Percentiles rank a stretch among this genome's conserved stretches.
phyloP scores from a whole-genome alignment of 2,329 filamentous ascomycete species.

The Ceratocystis papillata region DNA sequence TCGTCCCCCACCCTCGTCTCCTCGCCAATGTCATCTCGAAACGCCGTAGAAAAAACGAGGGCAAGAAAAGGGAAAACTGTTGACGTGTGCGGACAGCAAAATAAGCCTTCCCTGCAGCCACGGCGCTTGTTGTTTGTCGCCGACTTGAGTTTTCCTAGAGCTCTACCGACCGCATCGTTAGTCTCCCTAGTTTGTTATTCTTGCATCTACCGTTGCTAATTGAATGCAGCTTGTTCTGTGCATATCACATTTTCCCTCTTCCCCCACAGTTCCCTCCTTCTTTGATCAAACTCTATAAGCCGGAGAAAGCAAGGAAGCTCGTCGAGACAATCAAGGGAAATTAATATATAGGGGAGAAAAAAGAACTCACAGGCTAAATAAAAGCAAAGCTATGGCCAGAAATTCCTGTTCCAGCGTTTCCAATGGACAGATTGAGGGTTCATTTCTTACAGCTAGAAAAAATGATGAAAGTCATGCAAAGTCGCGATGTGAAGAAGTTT shows the following conservation, averaged over 20 bases:
- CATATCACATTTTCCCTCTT: neutral
- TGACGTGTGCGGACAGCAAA: neutral
- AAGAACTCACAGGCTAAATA: neutral
- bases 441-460: neutral
- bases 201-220: neutral
- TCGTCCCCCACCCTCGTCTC: neutral
- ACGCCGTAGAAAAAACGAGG: neutral
- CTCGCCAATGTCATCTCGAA: neutral
- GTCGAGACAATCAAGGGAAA: neutral
- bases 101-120: neutral
- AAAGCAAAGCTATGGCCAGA: slow-evolving; percentile 1
- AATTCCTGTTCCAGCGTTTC: neutral
- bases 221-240: neutral
- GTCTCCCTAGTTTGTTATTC: neutral
- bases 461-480: neutral
- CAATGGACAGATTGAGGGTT: neutral
- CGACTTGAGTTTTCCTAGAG: neutral
- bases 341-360: neutral
- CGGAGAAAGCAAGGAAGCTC: neutral
- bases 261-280: neutral
- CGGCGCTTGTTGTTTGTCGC: slow-evolving; percentile 8
- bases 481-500: neutral
- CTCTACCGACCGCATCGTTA: neutral
- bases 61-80: neutral
- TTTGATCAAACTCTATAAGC: neutral